phyloP scores from a whole-genome alignment of 2,329 filamentous ascomycete species.

The Colletotrichum shisoi region DNA sequence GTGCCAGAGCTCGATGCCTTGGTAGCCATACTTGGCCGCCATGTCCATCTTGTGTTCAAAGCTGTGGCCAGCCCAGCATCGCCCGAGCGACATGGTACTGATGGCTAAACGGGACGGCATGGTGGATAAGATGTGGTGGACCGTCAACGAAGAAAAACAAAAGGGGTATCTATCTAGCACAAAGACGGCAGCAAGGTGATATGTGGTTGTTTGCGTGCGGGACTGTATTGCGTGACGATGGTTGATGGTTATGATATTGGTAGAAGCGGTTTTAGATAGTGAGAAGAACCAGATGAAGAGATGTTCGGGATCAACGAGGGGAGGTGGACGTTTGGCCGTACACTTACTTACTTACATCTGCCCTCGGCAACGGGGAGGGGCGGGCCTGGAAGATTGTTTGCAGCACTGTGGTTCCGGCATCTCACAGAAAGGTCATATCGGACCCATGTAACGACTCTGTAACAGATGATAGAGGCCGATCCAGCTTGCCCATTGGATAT shows the following conservation, averaged over 20 bases:
- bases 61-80: constrained; percentile 71
- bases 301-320: not conserved
- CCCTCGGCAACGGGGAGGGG: constrained; percentile 18
- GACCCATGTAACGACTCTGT: constrained; percentile 13
- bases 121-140: constrained; percentile 34
- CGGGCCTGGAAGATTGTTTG: constrained; percentile 22
- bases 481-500: constrained; percentile 13
- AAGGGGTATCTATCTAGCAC: constrained; percentile 9
- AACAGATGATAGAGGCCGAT: not conserved
- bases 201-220: not conserved
- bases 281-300: not conserved
- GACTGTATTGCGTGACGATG: too few relatives aligned
- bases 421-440: constrained; percentile 1
- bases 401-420: constrained; percentile 13
- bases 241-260: not conserved
- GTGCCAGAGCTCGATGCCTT: constrained; percentile 78
- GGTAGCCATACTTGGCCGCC: constrained; percentile 70
- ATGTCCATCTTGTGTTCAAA: constrained; percentile 73
- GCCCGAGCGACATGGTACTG: constrained; percentile 78
- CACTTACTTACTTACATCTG: constrained; percentile 14
- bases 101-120: constrained; percentile 71
- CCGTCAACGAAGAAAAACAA: not conserved
- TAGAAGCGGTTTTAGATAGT: not conserved
- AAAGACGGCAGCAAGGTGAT: not conserved
- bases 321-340: constrained; percentile 22